phyloP scores from a whole-genome alignment of 805 yeast species.

The Saturnispora silvae region DNA sequence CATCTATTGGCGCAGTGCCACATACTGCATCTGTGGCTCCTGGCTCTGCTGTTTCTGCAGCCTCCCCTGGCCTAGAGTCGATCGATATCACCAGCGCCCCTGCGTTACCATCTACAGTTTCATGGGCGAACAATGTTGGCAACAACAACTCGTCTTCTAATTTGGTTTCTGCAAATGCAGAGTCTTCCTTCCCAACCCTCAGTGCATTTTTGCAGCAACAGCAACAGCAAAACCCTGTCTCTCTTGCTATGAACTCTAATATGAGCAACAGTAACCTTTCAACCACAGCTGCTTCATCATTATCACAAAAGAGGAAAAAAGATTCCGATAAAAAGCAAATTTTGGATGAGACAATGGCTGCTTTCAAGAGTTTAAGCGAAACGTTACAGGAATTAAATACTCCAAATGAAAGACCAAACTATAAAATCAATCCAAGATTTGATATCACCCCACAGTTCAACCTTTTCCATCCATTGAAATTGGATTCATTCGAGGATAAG shows the following conservation, averaged over 20 bases:
- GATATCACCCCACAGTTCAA: background rate
- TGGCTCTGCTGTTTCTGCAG: constrained; percentile 1
- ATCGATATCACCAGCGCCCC: constrained; percentile 19
- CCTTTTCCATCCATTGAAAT: constrained; percentile 2
- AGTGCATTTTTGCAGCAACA: constrained; percentile 14
- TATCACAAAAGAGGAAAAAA: background rate
- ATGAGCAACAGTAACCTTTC: background rate
- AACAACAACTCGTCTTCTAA: constrained; percentile 17
- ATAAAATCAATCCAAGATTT: background rate
- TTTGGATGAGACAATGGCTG: background rate
- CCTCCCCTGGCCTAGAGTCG: background rate
- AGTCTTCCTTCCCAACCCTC: constrained; percentile 45
- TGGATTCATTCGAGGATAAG: constrained; percentile 3
- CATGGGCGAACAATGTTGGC: constrained; percentile 38
- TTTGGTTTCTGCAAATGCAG: constrained; percentile 13
- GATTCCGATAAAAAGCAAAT: background rate
- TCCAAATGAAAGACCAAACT: background rate
- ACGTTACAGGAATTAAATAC: background rate
- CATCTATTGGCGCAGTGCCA: background rate
- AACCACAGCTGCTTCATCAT: no score
- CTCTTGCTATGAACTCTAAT: background rate
- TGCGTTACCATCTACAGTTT: constrained; percentile 55
- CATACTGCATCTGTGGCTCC: constrained; percentile 2
- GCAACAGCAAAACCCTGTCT: constrained; percentile 15
- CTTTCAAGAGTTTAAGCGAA: background rate